Evolutionary conservation across 805 yeast genomes (phyloP), one percentile per base, ranked within the genome.

Genomic region (Candida golubevii): DNA sequence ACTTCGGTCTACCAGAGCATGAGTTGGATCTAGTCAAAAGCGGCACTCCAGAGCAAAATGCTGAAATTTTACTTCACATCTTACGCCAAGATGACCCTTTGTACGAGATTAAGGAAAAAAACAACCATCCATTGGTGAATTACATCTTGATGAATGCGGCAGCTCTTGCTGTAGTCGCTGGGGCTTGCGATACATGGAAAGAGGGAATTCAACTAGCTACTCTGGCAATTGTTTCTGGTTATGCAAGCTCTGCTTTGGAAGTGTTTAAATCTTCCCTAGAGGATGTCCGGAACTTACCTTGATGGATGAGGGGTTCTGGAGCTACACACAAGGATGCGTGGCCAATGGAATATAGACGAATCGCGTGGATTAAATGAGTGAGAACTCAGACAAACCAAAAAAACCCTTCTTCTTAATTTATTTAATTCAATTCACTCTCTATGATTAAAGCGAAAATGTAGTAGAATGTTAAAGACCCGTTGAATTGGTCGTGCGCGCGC

Each of bases 121-220:
- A 48, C 27, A 67, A 67, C 53, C 74, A 71, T 41, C 87, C 98
- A 3, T 66, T 90, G 12, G 80, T 83, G 41, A 97, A 93, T 65
- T 93, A 90, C 66, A 93, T 93, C n/a, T 63, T 91, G 45, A 65
- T 93, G 75, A 93, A 93, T 63, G 75, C 95, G 15, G 90, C 90
- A 3, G 96, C 96, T 0, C 68, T 93, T 45, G 90, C 91, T 1
- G 87, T 85, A 28, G 79, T 89, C 23, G 75, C 84, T 10, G 96
- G 95, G 2, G 60, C 71, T 7, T 82, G 88, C 2, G 62, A 61
- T 23, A 66, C 75, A 53, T 93, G 95, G 93, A 77, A 72, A 45
- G 74, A 79, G 8, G 99, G 98, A 27, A 91, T 88, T 5, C 69
- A 66, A 42, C 57, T 80, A 18, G 98, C 98, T 1, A 76, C 80